Base-by-base conservation (phyloP, 2,329 filamentous ascomycete species). In the Curvularia verruculosa region DNA sequence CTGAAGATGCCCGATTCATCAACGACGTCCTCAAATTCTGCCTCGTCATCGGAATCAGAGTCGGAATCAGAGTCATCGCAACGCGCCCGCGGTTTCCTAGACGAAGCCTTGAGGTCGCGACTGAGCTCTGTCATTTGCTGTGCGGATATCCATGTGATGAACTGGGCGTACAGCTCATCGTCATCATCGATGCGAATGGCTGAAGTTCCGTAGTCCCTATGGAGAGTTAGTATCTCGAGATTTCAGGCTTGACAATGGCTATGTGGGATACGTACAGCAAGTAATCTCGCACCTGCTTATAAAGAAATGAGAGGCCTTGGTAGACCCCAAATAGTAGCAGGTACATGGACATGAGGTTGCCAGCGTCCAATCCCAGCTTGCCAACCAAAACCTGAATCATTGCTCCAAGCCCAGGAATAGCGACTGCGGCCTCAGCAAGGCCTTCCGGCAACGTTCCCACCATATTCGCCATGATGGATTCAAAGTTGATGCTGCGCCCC, bases 301-400 rank as follows among this genome's bases (percentile, higher is more conserved):
- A 78, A 10, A 79, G 37, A 57, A 75, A 80, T 23, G 74, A 67
- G 5, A 70, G 60, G 10, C 74, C 75, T 48, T 78, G 79, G 19
- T 67, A 66, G 3, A 77, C 40, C 5, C 76, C 80, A 44, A 81
- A 76, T n/a, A 79, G 34, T 31, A 82, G 64, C 3, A 81, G 67
- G 24, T 74, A 74, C 61, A 1, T 79, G 78, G 26, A 83, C 81
- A 48, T 80, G 63, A 39, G 82, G 58, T 19, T 56, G 5, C 80
- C 80, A 54, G 82, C 76, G 59, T 84, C 82, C 50, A 84, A 74
- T 7, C 81, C 80, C 23, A 81, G 28, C 45, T 48, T 56, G 36
- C 45, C 45, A 8, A 56, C 37, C 4, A 56, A 10, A 21, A 56
- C 21, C 49, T 56, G 54, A 12, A 47, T 3, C 7, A 56, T 19